These are phyloP conservation scores for Byssoonygena ceratinophila DNA, from an alignment of 2,329 filamentous ascomycete species.

Conservation along the genomic window DNA sequence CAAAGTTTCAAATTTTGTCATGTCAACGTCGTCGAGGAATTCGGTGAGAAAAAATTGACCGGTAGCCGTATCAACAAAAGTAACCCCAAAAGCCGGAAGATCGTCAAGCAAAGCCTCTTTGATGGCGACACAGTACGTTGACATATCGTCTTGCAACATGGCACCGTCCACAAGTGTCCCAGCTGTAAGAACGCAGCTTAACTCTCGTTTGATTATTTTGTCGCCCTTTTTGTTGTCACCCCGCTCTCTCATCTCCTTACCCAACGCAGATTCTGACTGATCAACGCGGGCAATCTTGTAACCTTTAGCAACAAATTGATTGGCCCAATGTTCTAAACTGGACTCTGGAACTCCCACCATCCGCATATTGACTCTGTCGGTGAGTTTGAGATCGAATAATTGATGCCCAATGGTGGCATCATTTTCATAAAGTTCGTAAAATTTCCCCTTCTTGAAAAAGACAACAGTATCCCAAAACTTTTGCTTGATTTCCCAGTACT, in stretches of 20 bases:
- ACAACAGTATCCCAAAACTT: conserved; percentile 96
- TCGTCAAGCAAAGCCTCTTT: conserved; percentile 66
- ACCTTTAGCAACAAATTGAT: conserved; percentile 95
- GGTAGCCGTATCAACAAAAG: conserved; percentile 90
- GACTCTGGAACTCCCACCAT: conserved; percentile 98
- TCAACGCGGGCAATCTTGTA: conserved; percentile 96
- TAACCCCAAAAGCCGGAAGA: conserved; percentile 74
- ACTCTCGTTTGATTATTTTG: conserved; percentile 84
- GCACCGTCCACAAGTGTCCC: conserved; percentile 89
- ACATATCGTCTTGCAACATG: conserved; percentile 97
- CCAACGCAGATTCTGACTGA: conserved; percentile 89
- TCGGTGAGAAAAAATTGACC: conserved; percentile 90
- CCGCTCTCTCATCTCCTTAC: conserved; percentile 97
- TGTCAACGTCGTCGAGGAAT: conserved; percentile 80
- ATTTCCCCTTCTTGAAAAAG: conserved; percentile 99
- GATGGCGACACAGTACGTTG: conserved; percentile 89
- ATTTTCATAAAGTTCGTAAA: conserved; percentile 96
- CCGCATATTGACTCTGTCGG: conserved; percentile 96
- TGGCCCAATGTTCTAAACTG: conserved; percentile 92
- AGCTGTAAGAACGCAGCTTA: conserved; percentile 80
- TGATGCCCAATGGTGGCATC: conserved; percentile 95
- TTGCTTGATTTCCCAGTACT: conserved; percentile 99
- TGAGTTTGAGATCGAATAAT: conserved; percentile 93
- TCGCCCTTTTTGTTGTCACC: conserved; percentile 63
- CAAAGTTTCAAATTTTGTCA: conserved; percentile 96